Percentiles rank a stretch among this genome's conserved stretches.
These are phyloP conservation scores for Kewa caespitosa DNA, from an alignment of 179 eudicot species.

Conservation along the genomic window DNA sequence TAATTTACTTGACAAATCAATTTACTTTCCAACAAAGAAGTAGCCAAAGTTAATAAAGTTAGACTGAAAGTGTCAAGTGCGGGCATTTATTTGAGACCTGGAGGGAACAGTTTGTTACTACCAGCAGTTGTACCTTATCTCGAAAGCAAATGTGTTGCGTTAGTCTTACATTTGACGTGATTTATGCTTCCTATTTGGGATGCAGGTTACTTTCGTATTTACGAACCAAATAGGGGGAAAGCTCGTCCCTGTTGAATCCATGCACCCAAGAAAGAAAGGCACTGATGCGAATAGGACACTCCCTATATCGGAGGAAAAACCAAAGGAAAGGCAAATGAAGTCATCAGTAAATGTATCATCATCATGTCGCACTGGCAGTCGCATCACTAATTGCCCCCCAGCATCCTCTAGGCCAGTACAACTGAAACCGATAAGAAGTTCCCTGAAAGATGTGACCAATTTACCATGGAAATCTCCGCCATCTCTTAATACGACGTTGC, in stretches of 20 bases:
- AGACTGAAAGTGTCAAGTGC: no score
- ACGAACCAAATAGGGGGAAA: conserved; percentile 93
- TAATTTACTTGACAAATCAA: no score
- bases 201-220: conserved; percentile 89
- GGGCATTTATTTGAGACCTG: no score
- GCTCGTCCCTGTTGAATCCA: conserved; percentile 78
- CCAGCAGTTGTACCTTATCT: neutral
- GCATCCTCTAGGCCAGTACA: conserved; percentile 30
- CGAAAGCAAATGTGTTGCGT: neutral
- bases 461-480: conserved; percentile 37
- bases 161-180: neutral
- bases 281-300: neutral
- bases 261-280: conserved; percentile 30
- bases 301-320: conserved; percentile 29
- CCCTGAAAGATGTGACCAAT: conserved; percentile 37
- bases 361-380: no score
- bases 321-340: conserved; percentile 12
- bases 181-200: conserved; percentile 4
- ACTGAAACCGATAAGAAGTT: conserved; percentile 29
- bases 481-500: conserved; percentile 40
- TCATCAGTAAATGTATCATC: no score
- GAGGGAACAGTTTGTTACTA: no score
- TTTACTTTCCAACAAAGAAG: no score
- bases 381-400: no score
- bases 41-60: no score